Evolutionary conservation across 108 stramenopile species (phyloP).

Genomic region (Cyclotella kingstonii): DNA sequence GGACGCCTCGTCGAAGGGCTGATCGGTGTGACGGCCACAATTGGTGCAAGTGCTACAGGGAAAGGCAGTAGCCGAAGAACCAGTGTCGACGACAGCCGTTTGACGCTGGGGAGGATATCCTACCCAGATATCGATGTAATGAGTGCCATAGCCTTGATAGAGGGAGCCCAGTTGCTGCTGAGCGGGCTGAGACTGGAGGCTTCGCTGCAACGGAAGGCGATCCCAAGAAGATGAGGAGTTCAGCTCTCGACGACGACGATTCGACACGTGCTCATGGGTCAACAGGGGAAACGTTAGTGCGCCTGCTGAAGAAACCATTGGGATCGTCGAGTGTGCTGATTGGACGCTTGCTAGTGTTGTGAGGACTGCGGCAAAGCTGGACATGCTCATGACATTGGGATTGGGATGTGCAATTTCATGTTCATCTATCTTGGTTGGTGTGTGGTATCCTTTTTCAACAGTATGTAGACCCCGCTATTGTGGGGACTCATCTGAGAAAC

Average conservation of each 20-base stretch:
- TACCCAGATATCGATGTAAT: conserved; percentile 72
- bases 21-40: conserved; percentile 66
- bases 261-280: neutral
- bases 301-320: too few relatives aligned
- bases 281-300: conserved; percentile 4
- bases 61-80: conserved; percentile 69
- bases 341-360: too few relatives aligned
- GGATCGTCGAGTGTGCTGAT: too few relatives aligned
- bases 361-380: too few relatives aligned
- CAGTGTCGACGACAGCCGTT: conserved; percentile 77
- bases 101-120: conserved; percentile 78
- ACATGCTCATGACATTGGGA: too few relatives aligned
- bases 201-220: conserved; percentile 8
- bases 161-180: conserved; percentile 25
- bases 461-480: too few relatives aligned
- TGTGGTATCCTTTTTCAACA: too few relatives aligned
- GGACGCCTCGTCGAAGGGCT: conserved; percentile 40
- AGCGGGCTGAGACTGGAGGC: conserved; percentile 5
- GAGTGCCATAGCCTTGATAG: conserved; percentile 50
- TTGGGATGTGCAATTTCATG: too few relatives aligned
- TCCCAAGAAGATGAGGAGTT: neutral
- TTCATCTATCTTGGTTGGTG: too few relatives aligned
- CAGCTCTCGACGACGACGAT: neutral
- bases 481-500: too few relatives aligned
- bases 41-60: conserved; percentile 60